Base-by-base conservation (phyloP, 192 early-diverging fungal genomes). In the Coemansia sp. region DNA sequence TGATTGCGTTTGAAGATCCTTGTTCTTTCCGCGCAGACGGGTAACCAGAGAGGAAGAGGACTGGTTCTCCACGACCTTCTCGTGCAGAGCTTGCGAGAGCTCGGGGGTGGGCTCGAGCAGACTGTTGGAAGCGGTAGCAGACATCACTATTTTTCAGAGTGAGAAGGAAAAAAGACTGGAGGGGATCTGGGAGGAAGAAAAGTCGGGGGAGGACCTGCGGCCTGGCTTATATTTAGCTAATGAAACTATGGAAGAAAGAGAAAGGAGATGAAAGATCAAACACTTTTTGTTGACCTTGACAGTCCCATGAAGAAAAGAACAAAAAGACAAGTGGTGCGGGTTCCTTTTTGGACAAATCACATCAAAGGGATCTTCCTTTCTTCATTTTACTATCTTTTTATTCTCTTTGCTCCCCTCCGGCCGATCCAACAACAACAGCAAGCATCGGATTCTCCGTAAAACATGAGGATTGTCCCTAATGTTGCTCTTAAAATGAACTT, bases 1-100 rank as follows among this genome's bases (percentile, higher is more conserved):
- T n/a, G 87, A 87, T 36, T 71, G 74, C 41, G 84, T 80, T 38
- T 87, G 86, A 29, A 88, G 84, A 30, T 84, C 82, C 36, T 84
- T 84, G 69, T 92, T 85, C 79, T 90, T 92, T 62, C 72, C 62
- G 15, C 38, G 50, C 11, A 81, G 72, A 3, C 78, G 68, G 59
- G 57, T 75, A 25, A 81, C 65, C 6, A 81, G 50, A 30, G 78
- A 81, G 9, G 65, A 33, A n/a, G 69, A 56, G 0, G 78, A 67
- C 50, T 71, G 61, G 50, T 67, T 58, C 42, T 62, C 62, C 6
- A 81, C 78, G 0, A 81, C 73, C 6, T 68, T 70, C 11, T 70
- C 61, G 65, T 81, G 78, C 28, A 81, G 65, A 4, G 73, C 64
- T 57, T 61, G 65, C 52, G 78, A 81, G 1, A 81, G 68, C 73